Evolutionary conservation across 805 yeast species (phyloP), one percentile per base, ranked within the genome.

Genomic region (Kodamaea leandrae): DNA sequence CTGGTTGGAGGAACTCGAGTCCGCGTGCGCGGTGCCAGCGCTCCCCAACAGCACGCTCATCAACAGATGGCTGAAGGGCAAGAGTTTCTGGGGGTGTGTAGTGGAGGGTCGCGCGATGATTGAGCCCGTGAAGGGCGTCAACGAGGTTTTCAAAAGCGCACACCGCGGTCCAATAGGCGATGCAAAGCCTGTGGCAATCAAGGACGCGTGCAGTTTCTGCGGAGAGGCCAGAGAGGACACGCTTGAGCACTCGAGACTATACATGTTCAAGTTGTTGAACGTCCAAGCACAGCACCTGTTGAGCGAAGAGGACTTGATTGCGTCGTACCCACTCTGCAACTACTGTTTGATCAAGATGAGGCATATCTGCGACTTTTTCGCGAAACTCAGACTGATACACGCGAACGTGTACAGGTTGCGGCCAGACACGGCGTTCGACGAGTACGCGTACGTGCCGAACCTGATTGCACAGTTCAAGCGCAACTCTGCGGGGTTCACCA

Each of bases 61-160:
- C 34, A 67, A 60, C 47, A 52, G 73, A 44, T 69, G 71, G 71
- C 64, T 57, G 41, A 66, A 64, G 52, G 72, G 69, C 3, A 66
- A 64, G 47, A 53, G 80, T 9, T 73, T 90, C 41, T 68, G 89
- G 71, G 61, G 71, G 34, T 74, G 82, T 13, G 71, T 91, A 47
- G 75, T 85, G 23, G 96, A 89, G 38, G 95, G 95, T 3, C 73
- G 83, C 32, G 88, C 87, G 4, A 72, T 80, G 3, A 81, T 91
- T 28, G 96, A 89, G 61, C 99, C 99, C 0, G 76, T 90, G 6
- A 78, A 87, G 38, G 90, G 91, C 0, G 74, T 83, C 29, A 89
- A 90, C 53, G 95, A 86, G 59, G 76, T 78, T 1, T 83, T 83
- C 64, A 78, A 80, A 51, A 51, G 68, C 25, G 54, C 66, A 1